A percentile compares a stretch with the other conserved stretches of the same genome.
Evolutionary conservation across 306 rosid species (phyloP).

Genomic region (Corylus avellana): DNA sequence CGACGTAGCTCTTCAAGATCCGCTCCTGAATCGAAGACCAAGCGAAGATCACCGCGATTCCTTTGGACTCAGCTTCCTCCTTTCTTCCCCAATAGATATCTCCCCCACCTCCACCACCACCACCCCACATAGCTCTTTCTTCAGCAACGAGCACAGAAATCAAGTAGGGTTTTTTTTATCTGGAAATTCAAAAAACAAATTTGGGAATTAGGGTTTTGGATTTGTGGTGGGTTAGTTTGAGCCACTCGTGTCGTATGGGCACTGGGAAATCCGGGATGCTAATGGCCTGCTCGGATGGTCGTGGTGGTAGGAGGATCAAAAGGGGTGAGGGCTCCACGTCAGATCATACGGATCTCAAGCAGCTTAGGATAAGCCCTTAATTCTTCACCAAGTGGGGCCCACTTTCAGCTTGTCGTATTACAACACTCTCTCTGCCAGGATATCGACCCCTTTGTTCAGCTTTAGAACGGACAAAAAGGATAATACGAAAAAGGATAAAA

Average conservation of each 20-base stretch:
- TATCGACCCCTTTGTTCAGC: too few relatives aligned
- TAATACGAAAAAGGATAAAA: too few relatives aligned
- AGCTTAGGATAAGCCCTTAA: background rate
- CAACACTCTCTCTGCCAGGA: too few relatives aligned
- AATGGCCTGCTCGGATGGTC: background rate
- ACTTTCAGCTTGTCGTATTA: too few relatives aligned
- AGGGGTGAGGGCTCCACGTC: background rate
- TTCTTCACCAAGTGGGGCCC: background rate
- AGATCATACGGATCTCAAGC: background rate
- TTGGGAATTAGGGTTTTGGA: slow-evolving; percentile 1
- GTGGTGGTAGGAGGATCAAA: background rate
- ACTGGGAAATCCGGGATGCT: background rate
- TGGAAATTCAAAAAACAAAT: background rate
- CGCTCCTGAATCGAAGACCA: slow-evolving; percentile 80
- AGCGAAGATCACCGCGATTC: slow-evolving; percentile 78
- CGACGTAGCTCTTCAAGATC: slow-evolving; percentile 51
- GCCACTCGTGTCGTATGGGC: slow-evolving; percentile 9
- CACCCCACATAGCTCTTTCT: slow-evolving; percentile 49
- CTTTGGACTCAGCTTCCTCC: slow-evolving; percentile 53
- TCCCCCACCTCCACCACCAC: slow-evolving; percentile 43
- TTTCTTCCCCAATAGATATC: slow-evolving; percentile 79
- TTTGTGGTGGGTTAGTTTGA: slow-evolving; percentile 3
- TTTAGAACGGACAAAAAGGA: too few relatives aligned
- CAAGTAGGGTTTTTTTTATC: background rate
- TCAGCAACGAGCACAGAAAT: background rate